Evolutionary conservation across 1,139 yeast genomes (phyloP).

Genomic region (Taiozyma sp.): DNA sequence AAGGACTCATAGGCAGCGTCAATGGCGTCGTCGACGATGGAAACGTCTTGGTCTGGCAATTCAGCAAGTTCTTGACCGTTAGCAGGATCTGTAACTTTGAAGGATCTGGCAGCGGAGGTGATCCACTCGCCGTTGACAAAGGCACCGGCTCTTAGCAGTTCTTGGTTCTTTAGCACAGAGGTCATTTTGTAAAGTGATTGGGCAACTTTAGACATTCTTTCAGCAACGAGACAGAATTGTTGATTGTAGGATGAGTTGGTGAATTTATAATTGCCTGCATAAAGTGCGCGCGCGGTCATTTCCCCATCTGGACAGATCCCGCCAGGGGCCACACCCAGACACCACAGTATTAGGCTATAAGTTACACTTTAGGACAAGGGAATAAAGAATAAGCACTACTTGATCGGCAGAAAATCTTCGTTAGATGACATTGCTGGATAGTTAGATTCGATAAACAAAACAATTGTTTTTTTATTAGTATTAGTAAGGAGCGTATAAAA

Average conservation of each 20-base stretch:
- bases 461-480: background rate
- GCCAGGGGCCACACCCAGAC: background rate
- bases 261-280: background rate
- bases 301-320: background rate
- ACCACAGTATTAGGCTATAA: too few species aligned
- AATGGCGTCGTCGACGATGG: constrained; percentile 56
- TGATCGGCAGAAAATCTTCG: too few species aligned
- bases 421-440: too few species aligned
- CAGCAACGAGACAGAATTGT: too few species aligned
- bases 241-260: background rate
- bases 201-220: background rate
- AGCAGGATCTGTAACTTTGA: constrained; percentile 76
- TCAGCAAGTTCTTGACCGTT: constrained; percentile 52
- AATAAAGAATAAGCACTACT: too few species aligned
- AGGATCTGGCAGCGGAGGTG: constrained; percentile 46
- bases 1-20: constrained; percentile 59
- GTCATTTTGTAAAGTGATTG: background rate
- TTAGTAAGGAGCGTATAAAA: background rate
- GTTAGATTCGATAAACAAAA: background rate
- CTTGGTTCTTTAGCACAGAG: constrained; percentile 35
- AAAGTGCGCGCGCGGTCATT: background rate
- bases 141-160: constrained; percentile 53
- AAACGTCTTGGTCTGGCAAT: constrained; percentile 48
- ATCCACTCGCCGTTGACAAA: constrained; percentile 74
- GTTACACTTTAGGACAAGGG: too few species aligned